phyloP scores from a whole-genome alignment of 164 flowering plant species.

The Magnolia kwangsiensis region DNA sequence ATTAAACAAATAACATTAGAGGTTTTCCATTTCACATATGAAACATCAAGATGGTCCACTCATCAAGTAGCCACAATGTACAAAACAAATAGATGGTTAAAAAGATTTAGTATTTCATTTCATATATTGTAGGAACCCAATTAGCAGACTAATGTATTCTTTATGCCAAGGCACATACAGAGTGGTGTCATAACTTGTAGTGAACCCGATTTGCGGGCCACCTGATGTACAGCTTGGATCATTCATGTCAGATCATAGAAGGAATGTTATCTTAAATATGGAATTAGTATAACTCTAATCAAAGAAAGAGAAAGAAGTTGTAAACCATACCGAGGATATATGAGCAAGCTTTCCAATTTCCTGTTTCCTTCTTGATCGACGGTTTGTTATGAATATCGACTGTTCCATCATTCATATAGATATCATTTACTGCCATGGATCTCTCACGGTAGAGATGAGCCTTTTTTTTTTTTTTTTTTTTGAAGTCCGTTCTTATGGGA shows the following conservation, averaged over 20 bases:
- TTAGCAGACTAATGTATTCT: not conserved
- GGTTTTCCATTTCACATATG: too few species aligned
- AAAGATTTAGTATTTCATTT: not conserved
- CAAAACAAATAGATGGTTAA: not conserved
- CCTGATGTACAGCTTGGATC: not conserved
- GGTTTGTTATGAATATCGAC: slow-evolving; percentile 27
- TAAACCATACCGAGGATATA: slow-evolving; percentile 36
- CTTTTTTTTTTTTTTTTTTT: not conserved
- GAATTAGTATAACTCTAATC: not conserved
- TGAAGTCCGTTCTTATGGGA: not conserved
- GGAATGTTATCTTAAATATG: not conserved
- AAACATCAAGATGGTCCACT: too few species aligned
- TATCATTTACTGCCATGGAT: slow-evolving; percentile 8
- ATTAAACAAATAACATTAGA: not conserved
- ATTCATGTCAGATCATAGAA: not conserved
- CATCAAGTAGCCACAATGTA: not conserved
- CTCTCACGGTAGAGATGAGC: too few species aligned
- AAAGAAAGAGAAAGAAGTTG: not conserved
- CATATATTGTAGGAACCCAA: not conserved
- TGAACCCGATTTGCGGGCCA: not conserved
- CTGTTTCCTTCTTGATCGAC: slow-evolving; percentile 41
- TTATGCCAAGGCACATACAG: not conserved
- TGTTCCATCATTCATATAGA: slow-evolving; percentile 44
- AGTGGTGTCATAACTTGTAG: not conserved
- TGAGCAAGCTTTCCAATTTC: slow-evolving; percentile 42